Evolutionary conservation across 768 basidiomycete species (phyloP).

Genomic region (Boletus subparvulus): DNA sequence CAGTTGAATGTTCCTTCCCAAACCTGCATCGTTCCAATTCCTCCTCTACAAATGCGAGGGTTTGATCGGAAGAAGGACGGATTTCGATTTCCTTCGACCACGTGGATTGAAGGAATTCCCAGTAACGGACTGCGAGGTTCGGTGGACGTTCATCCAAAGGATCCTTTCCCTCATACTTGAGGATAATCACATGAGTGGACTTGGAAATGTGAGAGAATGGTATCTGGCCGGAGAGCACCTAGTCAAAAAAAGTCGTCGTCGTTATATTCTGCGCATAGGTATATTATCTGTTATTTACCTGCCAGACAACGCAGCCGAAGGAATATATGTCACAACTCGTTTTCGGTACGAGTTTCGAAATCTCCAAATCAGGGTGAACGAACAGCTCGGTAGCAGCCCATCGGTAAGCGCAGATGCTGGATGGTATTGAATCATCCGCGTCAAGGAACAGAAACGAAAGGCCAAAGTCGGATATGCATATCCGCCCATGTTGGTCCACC

Average conservation of each 20-base stretch:
- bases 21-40: neutral
- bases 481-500: constrained; percentile 1
- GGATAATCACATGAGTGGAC: constrained; percentile 13
- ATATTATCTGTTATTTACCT: constrained; percentile 1
- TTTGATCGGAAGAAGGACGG: constrained; percentile 12
- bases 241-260: neutral
- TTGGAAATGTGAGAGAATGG: constrained; percentile 8
- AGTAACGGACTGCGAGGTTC: neutral
- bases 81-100: constrained; percentile 8
- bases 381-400: constrained; percentile 16
- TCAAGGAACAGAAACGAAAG: constrained; percentile 4
- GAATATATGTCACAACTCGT: constrained; percentile 11
- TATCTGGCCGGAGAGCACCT: constrained; percentile 14
- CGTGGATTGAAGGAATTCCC: constrained; percentile 11
- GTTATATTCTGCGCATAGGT: too few species aligned
- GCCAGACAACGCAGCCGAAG: constrained; percentile 10
- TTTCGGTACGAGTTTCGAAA: constrained; percentile 1
- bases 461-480: constrained; percentile 17
- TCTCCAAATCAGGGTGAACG: constrained; percentile 9
- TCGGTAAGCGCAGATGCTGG: constrained; percentile 5
- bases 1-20: too few species aligned
- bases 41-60: constrained; percentile 1
- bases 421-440: neutral
- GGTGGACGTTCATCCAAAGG: constrained; percentile 14
- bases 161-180: constrained; percentile 16